Conservation (phyloP, 2,329 filamentous ascomycete species). For the Curvularia lunata region DNA sequence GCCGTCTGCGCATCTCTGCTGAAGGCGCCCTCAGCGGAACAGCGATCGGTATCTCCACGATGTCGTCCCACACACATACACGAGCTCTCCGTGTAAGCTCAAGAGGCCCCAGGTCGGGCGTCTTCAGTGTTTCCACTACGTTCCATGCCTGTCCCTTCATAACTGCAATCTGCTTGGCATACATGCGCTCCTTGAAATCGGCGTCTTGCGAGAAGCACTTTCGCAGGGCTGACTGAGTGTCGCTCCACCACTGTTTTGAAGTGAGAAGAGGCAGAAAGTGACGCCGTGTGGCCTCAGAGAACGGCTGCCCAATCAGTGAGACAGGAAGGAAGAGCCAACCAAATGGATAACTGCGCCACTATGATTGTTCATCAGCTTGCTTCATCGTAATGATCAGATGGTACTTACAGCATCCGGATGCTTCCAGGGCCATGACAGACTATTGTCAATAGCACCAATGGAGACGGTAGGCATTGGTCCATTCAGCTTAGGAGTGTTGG, state of each 20-base stretch:
- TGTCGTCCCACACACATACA: slow-evolving; percentile 97
- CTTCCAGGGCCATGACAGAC: slow-evolving; percentile 98
- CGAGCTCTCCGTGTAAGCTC: slow-evolving; percentile 89
- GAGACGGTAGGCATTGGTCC: slow-evolving; percentile 66
- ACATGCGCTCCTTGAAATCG: slow-evolving; percentile 99
- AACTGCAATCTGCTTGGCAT: slow-evolving; percentile 95
- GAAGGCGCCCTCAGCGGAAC: slow-evolving; percentile 87
- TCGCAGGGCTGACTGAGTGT: slow-evolving; percentile 86
- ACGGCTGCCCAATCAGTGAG: slow-evolving; percentile 92
- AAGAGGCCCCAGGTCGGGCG: slow-evolving; percentile 86
- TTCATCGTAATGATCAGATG: not conserved
- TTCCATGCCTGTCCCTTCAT: slow-evolving; percentile 99
- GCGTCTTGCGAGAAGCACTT: slow-evolving; percentile 88
- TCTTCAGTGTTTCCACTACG: slow-evolving; percentile 95
- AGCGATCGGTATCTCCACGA: slow-evolving; percentile 93
- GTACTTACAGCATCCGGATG: slow-evolving; percentile 81
- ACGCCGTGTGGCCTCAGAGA: slow-evolving; percentile 89
- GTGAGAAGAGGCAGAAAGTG: slow-evolving; percentile 97
- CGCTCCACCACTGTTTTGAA: slow-evolving; percentile 95
- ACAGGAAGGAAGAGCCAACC: slow-evolving; percentile 98
- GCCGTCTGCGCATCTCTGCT: slow-evolving; percentile 78
- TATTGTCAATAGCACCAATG: slow-evolving; percentile 96
- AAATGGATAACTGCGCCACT: slow-evolving; percentile 90
- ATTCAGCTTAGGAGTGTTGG: slow-evolving; percentile 61
- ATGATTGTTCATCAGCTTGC: slow-evolving; percentile 20